Conservation (phyloP, 495 filamentous ascomycete species). For the Daldinia grandis region DNA sequence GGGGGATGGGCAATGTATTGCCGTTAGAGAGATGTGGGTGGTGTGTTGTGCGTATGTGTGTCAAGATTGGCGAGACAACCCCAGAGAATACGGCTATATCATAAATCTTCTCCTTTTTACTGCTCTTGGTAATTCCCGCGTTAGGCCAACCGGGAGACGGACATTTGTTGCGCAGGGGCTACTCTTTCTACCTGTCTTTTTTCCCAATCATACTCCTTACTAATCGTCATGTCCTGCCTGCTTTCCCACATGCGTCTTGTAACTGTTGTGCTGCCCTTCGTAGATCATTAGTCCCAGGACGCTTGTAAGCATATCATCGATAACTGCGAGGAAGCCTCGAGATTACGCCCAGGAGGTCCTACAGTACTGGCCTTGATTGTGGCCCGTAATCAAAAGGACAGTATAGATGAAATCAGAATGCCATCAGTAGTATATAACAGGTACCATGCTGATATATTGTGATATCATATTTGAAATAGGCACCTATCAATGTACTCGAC, state of each 20-base stretch:
- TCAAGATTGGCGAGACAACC: slow-evolving; percentile 49
- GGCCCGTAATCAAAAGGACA: background rate
- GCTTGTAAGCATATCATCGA: background rate
- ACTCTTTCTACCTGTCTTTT: slow-evolving; percentile 47
- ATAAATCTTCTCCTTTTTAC: slow-evolving; percentile 50
- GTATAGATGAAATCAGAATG: background rate
- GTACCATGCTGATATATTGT: background rate
- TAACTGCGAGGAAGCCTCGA: background rate
- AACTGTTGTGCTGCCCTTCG: slow-evolving; percentile 7
- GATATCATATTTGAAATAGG: background rate
- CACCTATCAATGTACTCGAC: background rate
- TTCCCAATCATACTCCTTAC: slow-evolving; percentile 48
- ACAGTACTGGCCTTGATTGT: background rate
- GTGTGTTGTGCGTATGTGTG: slow-evolving; percentile 45
- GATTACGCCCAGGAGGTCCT: background rate
- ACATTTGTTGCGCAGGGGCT: slow-evolving; percentile 46
- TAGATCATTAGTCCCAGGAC: background rate
- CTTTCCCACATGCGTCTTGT: slow-evolving; percentile 20
- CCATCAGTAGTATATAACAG: background rate
- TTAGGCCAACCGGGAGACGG: slow-evolving; percentile 47
- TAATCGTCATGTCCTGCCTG: slow-evolving; percentile 47
- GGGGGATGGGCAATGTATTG: slow-evolving; percentile 40
- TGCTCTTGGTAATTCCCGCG: slow-evolving; percentile 47
- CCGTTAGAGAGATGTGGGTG: slow-evolving; percentile 41
- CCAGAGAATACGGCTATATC: slow-evolving; percentile 52